Base-by-base conservation (phyloP, 768 basidiomycete genomes). In the Phaeotremella skinneri region DNA sequence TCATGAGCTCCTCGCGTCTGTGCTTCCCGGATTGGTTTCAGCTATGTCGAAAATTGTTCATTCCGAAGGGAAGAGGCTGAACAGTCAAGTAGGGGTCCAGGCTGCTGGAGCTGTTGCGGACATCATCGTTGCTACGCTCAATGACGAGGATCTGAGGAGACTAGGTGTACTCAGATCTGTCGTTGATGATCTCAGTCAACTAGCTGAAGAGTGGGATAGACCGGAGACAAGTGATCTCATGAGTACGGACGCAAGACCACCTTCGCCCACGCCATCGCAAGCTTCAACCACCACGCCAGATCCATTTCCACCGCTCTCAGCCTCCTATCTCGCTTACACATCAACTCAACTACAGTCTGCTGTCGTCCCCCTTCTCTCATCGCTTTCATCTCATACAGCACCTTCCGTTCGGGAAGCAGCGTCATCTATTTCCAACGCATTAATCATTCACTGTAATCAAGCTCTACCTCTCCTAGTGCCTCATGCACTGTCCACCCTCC, bases 21-120 rank as follows among this genome's bases (percentile, higher is more conserved):
- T 97, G 26, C 79, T 97, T 27, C 93, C 93, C 0, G 93, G 93
- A 1, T 82, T 88, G 30, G 82, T 90, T 59, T 92, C 90, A 67
- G 76, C 82, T 17, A 87, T 88, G 83, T 83, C 83, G 27, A 90
- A 86, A 68, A 75, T 90, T 14, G 82, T 87, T 4, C 80, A 88
- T 1, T 87, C 84, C 0, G 56, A 58, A 14, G 58, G 63, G 0
- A 66, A 57, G 13, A 27, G 37, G 2, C 48, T 74, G 14, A 69
- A 72, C 39, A 71, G 69, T 3, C 67, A 72, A 23, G 64, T 69
- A 4, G 68, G 60, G 0, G 58, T 59, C 11, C 37, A 58, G 29
- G 51, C 58, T 5, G 52, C 49, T 9, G 68, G 57, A 4, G 21
- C 67, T 14, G 52, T 69, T 5, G 59, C 65, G 29, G 68, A 70